Evolutionary conservation across 371 early-diverging fungal genomes (phyloP).

Genomic region (Saksenaea oblongispora): DNA sequence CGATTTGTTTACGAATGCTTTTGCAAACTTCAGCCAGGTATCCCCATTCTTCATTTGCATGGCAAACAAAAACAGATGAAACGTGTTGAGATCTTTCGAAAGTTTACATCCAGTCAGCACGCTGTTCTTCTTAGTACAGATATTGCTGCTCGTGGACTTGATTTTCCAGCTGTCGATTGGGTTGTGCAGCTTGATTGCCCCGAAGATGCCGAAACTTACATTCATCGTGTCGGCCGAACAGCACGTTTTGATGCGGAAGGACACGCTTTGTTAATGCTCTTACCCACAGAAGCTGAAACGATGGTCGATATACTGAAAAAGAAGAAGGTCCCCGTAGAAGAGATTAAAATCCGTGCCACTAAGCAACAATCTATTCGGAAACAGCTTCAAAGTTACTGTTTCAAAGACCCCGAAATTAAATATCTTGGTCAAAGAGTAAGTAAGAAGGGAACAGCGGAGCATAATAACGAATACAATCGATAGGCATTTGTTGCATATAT

Average conservation of each 20-base stretch:
- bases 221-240: conserved; percentile 98
- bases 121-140: conserved; percentile 94
- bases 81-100: conserved; percentile 88
- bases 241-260: conserved; percentile 93
- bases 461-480: not conserved
- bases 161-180: conserved; percentile 98
- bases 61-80: conserved; percentile 96
- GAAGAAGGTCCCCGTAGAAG: conserved; percentile 83
- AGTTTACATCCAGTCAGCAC: conserved; percentile 74
- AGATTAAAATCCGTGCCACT: conserved; percentile 79
- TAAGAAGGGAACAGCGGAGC: not conserved
- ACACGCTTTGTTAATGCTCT: conserved; percentile 80
- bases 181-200: conserved; percentile 98
- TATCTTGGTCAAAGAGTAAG: conserved; percentile 88
- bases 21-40: conserved; percentile 92
- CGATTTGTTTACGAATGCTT: conserved; percentile 94
- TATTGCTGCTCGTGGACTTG: conserved; percentile 97
- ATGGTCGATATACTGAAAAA: conserved; percentile 74
- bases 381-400: conserved; percentile 88
- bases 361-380: conserved; percentile 77
- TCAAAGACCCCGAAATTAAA: conserved; percentile 92
- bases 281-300: conserved; percentile 86
- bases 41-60: conserved; percentile 88
- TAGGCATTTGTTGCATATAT: conserved; percentile 93
- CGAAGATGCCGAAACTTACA: conserved; percentile 94